Evolutionary conservation across 305 asterid genomes (phyloP).

Genomic region (Plantago coronopus): DNA sequence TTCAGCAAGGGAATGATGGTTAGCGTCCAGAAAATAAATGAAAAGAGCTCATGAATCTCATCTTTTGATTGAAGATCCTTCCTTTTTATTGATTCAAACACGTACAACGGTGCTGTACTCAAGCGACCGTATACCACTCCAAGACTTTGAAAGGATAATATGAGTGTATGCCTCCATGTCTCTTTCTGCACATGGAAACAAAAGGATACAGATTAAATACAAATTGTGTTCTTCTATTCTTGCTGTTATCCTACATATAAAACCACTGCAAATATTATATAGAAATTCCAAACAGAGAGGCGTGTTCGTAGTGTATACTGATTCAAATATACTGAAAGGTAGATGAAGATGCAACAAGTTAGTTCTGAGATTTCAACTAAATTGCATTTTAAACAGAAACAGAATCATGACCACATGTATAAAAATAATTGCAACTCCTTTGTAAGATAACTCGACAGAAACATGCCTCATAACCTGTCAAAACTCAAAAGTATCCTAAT

Average conservation of each 20-base stretch:
- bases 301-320: not conserved
- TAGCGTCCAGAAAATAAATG: conserved; percentile 81
- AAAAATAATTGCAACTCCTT: no score
- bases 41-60: conserved; percentile 72
- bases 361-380: not conserved
- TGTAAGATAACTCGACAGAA: no score
- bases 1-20: conserved; percentile 76
- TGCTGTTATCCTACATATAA: conserved; percentile 14
- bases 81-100: conserved; percentile 60
- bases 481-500: no score
- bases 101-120: conserved; percentile 85
- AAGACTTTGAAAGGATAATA: conserved; percentile 84
- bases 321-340: not conserved
- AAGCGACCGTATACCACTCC: conserved; percentile 87
- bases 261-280: not conserved
- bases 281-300: not conserved
- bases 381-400: not conserved
- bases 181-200: conserved; percentile 50
- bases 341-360: not conserved
- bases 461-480: no score
- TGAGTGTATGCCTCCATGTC: conserved; percentile 61
- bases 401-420: not conserved
- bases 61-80: conserved; percentile 42
- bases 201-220: conserved; percentile 6
- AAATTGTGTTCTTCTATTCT: conserved; percentile 5